phyloP scores from a whole-genome alignment of 2,329 filamentous ascomycete species.

The Calonectria ilicicola region DNA sequence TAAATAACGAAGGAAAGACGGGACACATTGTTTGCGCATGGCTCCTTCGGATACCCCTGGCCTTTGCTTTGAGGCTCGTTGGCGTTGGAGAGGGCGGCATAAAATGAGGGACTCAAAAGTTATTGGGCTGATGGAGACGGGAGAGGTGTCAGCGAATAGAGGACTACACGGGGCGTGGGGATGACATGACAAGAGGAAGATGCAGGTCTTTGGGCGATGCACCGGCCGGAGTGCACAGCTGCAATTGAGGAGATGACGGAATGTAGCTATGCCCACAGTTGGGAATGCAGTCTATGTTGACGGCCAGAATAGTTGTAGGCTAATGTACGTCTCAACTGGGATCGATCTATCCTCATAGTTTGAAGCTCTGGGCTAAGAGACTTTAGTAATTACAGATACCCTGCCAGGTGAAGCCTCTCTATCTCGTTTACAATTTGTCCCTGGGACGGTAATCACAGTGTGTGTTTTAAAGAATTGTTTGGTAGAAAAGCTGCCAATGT shows the following conservation, averaged over 20 bases:
- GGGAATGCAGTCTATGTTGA: constrained; percentile 16
- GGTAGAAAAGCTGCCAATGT: neutral
- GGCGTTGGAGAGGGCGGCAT: constrained; percentile 43
- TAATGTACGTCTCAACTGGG: constrained; percentile 16
- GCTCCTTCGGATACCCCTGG: constrained; percentile 36
- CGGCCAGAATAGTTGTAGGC: constrained; percentile 12
- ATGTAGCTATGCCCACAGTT: constrained; percentile 17
- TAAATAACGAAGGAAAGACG: constrained; percentile 32
- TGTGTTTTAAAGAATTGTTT: too few relatives aligned
- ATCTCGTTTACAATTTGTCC: neutral
- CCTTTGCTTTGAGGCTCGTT: constrained; percentile 38
- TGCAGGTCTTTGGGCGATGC: neutral
- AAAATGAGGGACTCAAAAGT: constrained; percentile 39
- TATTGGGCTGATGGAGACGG: constrained; percentile 36
- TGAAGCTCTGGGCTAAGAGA: neutral
- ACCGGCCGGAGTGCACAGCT: neutral
- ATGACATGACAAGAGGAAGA: constrained; percentile 23
- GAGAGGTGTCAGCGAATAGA: constrained; percentile 29
- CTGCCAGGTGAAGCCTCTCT: neutral
- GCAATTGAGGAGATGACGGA: constrained; percentile 1
- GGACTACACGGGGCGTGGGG: constrained; percentile 33
- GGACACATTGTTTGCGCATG: constrained; percentile 32
- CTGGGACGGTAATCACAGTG: neutral
- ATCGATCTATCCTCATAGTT: constrained; percentile 9
- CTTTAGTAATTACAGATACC: neutral